Base-by-base conservation (phyloP, 192 early-diverging fungal genomes). In the Backusella psychrophila region DNA sequence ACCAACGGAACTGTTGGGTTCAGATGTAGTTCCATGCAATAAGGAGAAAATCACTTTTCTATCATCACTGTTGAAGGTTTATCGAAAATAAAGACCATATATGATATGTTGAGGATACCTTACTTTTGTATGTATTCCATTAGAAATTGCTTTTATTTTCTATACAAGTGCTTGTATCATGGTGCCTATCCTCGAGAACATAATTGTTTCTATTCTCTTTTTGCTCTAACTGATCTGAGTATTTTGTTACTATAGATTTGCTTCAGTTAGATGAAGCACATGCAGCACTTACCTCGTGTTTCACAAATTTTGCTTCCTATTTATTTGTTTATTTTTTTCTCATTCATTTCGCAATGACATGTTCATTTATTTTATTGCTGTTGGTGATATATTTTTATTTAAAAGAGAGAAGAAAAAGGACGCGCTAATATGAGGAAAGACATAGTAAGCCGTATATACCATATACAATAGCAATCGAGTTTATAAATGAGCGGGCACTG, bases 271-370 rank as follows among this genome's bases (percentile, higher is more conserved):
- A 23, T 73, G 77, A 65, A 69, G 71, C 75, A 76, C 75, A 76
- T 76, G 75, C 75, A 70, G 75, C 75, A 76, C 67, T 70, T 34
- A 46, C 75, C 75, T 76, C 75, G 68, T 76, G 75, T 41, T 59
- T 49, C 74, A 21, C 52, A 74, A 17, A 36, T 63, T 29, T 63
- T 63, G 23, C 26, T 21, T 59, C 23, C 36, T 69, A 38, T 23
- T 12, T 38, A 12, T 69, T 69, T 33, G 14, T 33, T 34, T 33
- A 31, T 66, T 26, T 66, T 31, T 66, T 36, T 69, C 36, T 38
- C 66, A n/a, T 68, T 66, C 33, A 34, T 17, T 34, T 66, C 35
- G 19, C n/a, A 34, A 35, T 36, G 38, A 36, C 36, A 69, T 21
- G 6, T 9, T 69, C 39, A 7, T 49, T 49, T 49, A n/a, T n/a